These are phyloP conservation scores for Paramecium sonneborni DNA, from an alignment of 73 alveolate species.

Conservation along the genomic window DNA sequence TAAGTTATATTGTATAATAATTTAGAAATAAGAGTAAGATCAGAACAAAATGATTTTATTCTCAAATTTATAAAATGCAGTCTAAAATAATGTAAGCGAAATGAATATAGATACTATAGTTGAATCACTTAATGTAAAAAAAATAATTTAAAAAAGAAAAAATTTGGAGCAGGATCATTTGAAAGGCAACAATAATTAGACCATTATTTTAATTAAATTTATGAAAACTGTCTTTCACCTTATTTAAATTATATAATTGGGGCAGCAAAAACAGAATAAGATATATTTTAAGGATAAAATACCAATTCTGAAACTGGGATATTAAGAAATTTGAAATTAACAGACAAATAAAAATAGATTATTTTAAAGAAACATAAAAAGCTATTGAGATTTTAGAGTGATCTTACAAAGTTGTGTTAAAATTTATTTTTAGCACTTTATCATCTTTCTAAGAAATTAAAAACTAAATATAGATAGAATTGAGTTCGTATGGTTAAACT, in stretches of 20 bases:
- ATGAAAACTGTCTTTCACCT: constrained; percentile 36
- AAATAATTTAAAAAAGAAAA: background rate
- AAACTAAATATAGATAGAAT: background rate
- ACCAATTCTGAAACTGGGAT: background rate
- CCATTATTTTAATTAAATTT: background rate
- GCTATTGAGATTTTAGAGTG: background rate
- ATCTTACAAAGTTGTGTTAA: constrained; percentile 16
- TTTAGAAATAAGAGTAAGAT: constrained; percentile 59
- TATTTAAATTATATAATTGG: background rate
- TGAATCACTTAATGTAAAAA: constrained; percentile 53
- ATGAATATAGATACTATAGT: constrained; percentile 53
- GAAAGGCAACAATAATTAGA: constrained; percentile 3
- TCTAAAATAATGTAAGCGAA: constrained; percentile 51
- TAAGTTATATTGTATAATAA: background rate
- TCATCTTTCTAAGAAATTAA: background rate
- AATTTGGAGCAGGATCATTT: background rate
- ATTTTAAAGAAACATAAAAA: constrained; percentile 10
- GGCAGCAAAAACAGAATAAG: background rate
- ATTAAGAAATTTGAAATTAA: background rate
- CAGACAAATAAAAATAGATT: constrained; percentile 13
- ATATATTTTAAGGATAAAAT: background rate
- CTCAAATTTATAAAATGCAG: constrained; percentile 45
- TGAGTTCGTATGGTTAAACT: background rate
- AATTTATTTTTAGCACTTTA: background rate
- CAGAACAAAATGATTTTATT: constrained; percentile 42